Conservation (phyloP, 2,329 filamentous ascomycete species). For the Sarocladium kiliense region DNA sequence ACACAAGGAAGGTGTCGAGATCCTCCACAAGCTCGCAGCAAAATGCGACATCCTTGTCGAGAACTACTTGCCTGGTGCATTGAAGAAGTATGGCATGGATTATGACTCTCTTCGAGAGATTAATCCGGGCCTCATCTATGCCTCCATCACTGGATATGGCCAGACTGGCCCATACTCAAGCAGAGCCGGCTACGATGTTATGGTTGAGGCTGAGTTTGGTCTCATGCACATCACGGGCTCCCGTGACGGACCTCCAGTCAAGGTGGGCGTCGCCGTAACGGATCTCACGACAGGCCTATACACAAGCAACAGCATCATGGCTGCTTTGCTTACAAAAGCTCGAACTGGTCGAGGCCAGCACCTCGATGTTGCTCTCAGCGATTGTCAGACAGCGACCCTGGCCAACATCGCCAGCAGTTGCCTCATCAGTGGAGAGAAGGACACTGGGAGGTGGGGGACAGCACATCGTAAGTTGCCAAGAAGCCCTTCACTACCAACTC, state of each 20-base stretch:
- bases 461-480: slow-evolving; percentile 68
- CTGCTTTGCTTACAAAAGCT: slow-evolving; percentile 72
- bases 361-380: slow-evolving; percentile 84
- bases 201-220: slow-evolving; percentile 98
- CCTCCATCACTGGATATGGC: slow-evolving; percentile 94
- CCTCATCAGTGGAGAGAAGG: slow-evolving; percentile 80
- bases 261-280: slow-evolving; percentile 95
- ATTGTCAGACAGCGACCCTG: slow-evolving; percentile 90
- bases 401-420: slow-evolving; percentile 94
- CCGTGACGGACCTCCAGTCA: slow-evolving; percentile 84
- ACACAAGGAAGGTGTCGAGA: slow-evolving; percentile 73
- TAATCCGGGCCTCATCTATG: slow-evolving; percentile 86
- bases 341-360: slow-evolving; percentile 81
- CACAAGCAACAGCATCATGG: slow-evolving; percentile 93
- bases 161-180: slow-evolving; percentile 87
- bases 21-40: slow-evolving; percentile 78
- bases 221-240: slow-evolving; percentile 97
- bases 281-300: slow-evolving; percentile 94
- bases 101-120: slow-evolving; percentile 74
- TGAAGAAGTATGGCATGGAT: slow-evolving; percentile 89
- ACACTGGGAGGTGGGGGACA: slow-evolving; percentile 90
- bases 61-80: slow-evolving; percentile 86
- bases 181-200: slow-evolving; percentile 94
- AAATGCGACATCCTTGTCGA: slow-evolving; percentile 92
- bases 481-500: background rate